Base-by-base conservation (phyloP, 2,329 filamentous ascomycete species). In the Cladophialophora immunda region DNA sequence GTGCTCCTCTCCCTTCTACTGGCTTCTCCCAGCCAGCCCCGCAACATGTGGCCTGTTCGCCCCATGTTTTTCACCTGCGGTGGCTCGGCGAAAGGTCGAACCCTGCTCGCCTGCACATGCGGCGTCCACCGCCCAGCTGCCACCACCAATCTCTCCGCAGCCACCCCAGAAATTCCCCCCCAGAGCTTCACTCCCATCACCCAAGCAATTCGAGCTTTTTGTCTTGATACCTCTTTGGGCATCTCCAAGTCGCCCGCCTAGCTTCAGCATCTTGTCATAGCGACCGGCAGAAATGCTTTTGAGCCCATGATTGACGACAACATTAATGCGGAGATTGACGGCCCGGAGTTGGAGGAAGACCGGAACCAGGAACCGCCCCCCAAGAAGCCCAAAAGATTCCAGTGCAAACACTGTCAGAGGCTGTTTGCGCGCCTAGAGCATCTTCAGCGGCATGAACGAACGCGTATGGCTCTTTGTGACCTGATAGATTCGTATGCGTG, bases 341-440 rank as follows among this genome's bases (percentile, higher is more conserved):
- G 64, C 17, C 61, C 54, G 32, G 58, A 62, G 52, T 41, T 36
- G 50, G 65, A 59, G 45, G 45, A 61, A 38, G 55, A 60, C 52
- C 62, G 53, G 47, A 61, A 45, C 56, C 65, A 64, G 54, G 68
- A 70, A 34, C 71, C 61, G 72, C 77, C 52, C 68, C 76, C 41
- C 65, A 77, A 61, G 76, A 81, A 73, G 78, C 79, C 68, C 80
- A 82, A 74, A 80, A 80, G 30, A 71, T 82, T 60, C 78, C 79
- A 57, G 57, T 73, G 71, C 64, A 62, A 69, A 34, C 68, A 70
- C 32, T 73, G 71, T 47, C 70, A 71, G 34, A 56, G 70, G 38
- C 58, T 71, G 54, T 73, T 70, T 73, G 73, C 78, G n/a, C 75
- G 79, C 25, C 72, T 80, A 11, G 78, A 81, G 64, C 78, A 80